Percentiles rank a stretch among this genome's conserved stretches.
Evolutionary conservation across 2,329 filamentous ascomycete species (phyloP).

Genomic region (Calonectria hawksworthii): DNA sequence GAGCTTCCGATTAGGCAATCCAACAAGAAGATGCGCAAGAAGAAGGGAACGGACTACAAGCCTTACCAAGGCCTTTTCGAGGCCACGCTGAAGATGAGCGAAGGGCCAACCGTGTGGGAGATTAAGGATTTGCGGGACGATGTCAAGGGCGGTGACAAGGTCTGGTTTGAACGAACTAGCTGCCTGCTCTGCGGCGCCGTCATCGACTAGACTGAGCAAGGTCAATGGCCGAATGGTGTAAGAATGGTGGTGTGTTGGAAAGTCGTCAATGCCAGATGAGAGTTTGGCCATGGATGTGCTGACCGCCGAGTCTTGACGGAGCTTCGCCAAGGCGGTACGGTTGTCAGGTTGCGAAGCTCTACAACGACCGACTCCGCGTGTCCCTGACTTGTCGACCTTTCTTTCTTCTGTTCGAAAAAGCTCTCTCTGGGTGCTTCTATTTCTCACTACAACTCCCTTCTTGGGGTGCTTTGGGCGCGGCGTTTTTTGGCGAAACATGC

Average conservation of each 20-base stretch:
- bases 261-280: background rate
- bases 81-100: conserved; percentile 62
- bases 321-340: background rate
- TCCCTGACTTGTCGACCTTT: conserved; percentile 23
- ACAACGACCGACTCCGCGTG: background rate
- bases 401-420: conserved; percentile 39
- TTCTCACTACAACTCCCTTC: conserved; percentile 42
- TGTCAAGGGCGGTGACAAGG: conserved; percentile 63
- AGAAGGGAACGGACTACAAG: conserved; percentile 54
- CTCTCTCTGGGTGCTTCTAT: conserved; percentile 34
- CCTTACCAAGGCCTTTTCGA: conserved; percentile 68
- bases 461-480: conserved; percentile 45
- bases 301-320: background rate
- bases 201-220: conserved; percentile 55
- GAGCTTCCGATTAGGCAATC: conserved; percentile 45
- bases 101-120: conserved; percentile 63
- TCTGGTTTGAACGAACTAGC: conserved; percentile 64
- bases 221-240: background rate
- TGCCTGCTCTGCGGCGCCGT: conserved; percentile 65
- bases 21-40: conserved; percentile 56
- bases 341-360: background rate
- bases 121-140: conserved; percentile 65
- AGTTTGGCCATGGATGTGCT: background rate
- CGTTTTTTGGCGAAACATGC: conserved; percentile 43
- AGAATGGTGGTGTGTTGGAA: background rate